Evolutionary conservation across 768 basidiomycete genomes (phyloP), one percentile per base, ranked within the genome.

Genomic region (Leccinum broughii): DNA sequence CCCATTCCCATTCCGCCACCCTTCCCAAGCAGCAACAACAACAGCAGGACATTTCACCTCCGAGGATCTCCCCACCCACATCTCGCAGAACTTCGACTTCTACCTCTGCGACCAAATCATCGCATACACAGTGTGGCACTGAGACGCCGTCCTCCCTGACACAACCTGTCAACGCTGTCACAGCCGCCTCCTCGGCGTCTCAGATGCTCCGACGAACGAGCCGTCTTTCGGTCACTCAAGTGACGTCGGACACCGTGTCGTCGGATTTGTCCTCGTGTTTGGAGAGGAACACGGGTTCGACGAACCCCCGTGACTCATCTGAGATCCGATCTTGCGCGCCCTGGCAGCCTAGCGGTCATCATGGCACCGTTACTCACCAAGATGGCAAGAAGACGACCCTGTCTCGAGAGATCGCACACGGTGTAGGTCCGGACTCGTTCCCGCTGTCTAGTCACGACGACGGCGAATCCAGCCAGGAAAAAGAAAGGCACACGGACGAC

Each of bases 171-270:
- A 13, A 26, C 28, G 54, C 20, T 20, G 37, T 50, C 57, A 63
- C 56, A 53, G 37, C 59, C 26, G 9, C 39, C 6, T 61, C 61
- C 30, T 51, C 50, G 15, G 53, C 22, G 34, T 46, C 63, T 37
- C 70, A 50, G 34, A 56, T 63, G 34, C 72, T 75, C 49, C 73
- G 72, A 30, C 70, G 68, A 22, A 60, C 51, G 49, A 70, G 59
- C 46, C 66, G 61, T 37, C 48, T 67, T 26, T 65, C 66, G 17
- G 26, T 61, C 55, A 17, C 58, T 22, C 50, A 52, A 46, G 39
- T 54, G 52, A 51, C 51, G 26, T 51, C 57, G 46, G 60, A 62
- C 20, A 56, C 61, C 3, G 54, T 41, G 35, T 24, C 28, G 24
- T 30, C 64, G 24, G 58, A 62, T 46, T 28, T 14, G 51, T 24